These are phyloP conservation scores for Colletotrichum cereale DNA, from an alignment of 2,329 filamentous ascomycete genomes.

Conservation along the genomic window DNA sequence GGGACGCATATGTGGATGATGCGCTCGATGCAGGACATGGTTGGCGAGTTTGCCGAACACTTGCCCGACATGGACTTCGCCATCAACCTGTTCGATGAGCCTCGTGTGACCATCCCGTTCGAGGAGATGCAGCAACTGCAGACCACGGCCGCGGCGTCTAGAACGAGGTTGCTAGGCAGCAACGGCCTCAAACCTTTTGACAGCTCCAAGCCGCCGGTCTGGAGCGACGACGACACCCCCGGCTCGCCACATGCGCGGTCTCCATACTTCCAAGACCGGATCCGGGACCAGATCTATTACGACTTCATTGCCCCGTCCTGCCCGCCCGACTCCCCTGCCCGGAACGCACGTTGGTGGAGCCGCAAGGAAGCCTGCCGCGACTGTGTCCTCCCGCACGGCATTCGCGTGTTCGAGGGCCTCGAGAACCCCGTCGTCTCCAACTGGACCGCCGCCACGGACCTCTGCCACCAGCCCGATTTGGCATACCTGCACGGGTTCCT, in stretches of 20 bases:
- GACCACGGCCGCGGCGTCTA: background rate
- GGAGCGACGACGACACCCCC: slow-evolving; percentile 34
- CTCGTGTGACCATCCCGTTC: slow-evolving; percentile 45
- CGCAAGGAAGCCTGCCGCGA: slow-evolving; percentile 49
- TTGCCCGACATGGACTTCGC: slow-evolving; percentile 84
- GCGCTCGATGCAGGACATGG: slow-evolving; percentile 67
- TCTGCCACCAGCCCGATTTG: slow-evolving; percentile 64
- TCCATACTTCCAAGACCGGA: slow-evolving; percentile 42
- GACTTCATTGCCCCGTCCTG: slow-evolving; percentile 56
- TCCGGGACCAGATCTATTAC: slow-evolving; percentile 50
- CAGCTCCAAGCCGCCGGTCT: slow-evolving; percentile 19
- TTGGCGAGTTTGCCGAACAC: slow-evolving; percentile 74
- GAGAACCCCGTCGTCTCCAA: slow-evolving; percentile 52
- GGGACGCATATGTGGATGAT: slow-evolving; percentile 53
- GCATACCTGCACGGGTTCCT: slow-evolving; percentile 65
- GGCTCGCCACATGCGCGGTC: slow-evolving; percentile 11
- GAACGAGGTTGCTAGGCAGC: background rate
- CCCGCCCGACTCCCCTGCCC: slow-evolving; percentile 59
- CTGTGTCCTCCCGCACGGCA: slow-evolving; percentile 54
- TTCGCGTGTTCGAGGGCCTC: slow-evolving; percentile 46
- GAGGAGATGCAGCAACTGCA: slow-evolving; percentile 17
- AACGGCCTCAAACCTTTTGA: slow-evolving; percentile 3
- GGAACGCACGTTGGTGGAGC: slow-evolving; percentile 55
- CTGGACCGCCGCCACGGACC: slow-evolving; percentile 47
- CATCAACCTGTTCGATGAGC: slow-evolving; percentile 70